phyloP scores from a whole-genome alignment of 306 rosid species.

The Vigna hirtella region DNA sequence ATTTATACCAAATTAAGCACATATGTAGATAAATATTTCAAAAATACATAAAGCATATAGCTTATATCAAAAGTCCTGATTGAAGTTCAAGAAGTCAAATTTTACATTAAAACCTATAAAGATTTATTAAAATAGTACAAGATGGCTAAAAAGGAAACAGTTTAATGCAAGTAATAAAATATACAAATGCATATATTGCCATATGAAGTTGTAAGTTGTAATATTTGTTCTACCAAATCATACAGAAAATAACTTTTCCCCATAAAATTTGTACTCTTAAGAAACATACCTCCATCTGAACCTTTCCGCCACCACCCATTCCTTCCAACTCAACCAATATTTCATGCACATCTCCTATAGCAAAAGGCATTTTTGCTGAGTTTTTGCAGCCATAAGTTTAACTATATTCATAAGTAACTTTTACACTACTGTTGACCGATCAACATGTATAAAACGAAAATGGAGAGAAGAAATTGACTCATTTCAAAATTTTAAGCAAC shows the following conservation, averaged over 20 bases:
- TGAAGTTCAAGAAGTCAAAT: constrained; percentile 14
- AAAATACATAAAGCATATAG: constrained; percentile 21
- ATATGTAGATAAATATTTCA: background rate
- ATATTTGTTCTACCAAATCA: constrained; percentile 26
- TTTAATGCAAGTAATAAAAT: background rate
- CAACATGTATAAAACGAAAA: constrained; percentile 13
- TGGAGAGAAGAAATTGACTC: constrained; percentile 30
- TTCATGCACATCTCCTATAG: constrained; percentile 79
- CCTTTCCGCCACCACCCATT: constrained; percentile 96
- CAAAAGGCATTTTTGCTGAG: constrained; percentile 42
- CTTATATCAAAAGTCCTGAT: constrained; percentile 14
- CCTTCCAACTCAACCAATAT: constrained; percentile 90
- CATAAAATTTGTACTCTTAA: background rate
- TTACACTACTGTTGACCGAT: constrained; percentile 21
- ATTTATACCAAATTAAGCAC: constrained; percentile 39
- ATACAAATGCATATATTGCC: background rate
- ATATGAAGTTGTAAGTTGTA: constrained; percentile 9
- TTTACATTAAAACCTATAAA: background rate
- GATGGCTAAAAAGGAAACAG: constrained; percentile 10
- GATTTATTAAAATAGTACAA: background rate
- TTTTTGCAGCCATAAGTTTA: constrained; percentile 21
- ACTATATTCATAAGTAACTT: constrained; percentile 21
- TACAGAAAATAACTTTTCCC: constrained; percentile 15
- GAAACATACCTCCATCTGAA: constrained; percentile 82
- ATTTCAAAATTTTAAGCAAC: constrained; percentile 23